Evolutionary conservation across 306 rosid genomes (phyloP).

Genomic region (Lupinus albus): DNA sequence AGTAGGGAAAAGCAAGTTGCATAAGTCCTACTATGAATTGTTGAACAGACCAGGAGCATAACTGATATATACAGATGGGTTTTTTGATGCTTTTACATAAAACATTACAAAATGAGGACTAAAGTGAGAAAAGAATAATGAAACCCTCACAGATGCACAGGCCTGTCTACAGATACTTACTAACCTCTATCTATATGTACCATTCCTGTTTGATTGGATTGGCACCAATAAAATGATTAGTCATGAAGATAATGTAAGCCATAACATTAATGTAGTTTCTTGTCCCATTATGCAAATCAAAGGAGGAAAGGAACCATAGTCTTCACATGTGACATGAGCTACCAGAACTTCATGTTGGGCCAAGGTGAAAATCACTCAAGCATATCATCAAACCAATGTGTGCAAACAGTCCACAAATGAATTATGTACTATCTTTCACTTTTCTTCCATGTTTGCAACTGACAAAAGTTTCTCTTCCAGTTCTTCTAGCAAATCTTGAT

Average conservation of each 20-base stretch:
- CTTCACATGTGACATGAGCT: constrained; percentile 28
- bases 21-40: constrained; percentile 45
- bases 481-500: constrained; percentile 77
- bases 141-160: constrained; percentile 50
- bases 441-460: constrained; percentile 48
- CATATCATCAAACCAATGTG: too few relatives aligned
- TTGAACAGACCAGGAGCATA: constrained; percentile 30
- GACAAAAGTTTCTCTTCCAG: constrained; percentile 74
- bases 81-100: constrained; percentile 36
- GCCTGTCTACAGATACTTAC: constrained; percentile 42
- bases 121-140: constrained; percentile 39
- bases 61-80: constrained; percentile 43
- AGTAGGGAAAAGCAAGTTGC: constrained; percentile 23
- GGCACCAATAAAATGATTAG: constrained; percentile 24
- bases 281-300: constrained; percentile 37
- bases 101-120: constrained; percentile 39
- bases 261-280: constrained; percentile 21
- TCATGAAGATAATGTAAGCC: constrained; percentile 32
- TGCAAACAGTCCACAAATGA: constrained; percentile 36
- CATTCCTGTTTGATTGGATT: constrained; percentile 41
- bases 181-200: constrained; percentile 52
- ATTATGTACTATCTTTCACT: constrained; percentile 36
- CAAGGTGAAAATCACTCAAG: constrained; percentile 26
- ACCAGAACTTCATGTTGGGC: constrained; percentile 14
- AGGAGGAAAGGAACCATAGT: too few relatives aligned